Evolutionary conservation across 345 rosid genomes (phyloP).

Genomic region (Syzygium grande): DNA sequence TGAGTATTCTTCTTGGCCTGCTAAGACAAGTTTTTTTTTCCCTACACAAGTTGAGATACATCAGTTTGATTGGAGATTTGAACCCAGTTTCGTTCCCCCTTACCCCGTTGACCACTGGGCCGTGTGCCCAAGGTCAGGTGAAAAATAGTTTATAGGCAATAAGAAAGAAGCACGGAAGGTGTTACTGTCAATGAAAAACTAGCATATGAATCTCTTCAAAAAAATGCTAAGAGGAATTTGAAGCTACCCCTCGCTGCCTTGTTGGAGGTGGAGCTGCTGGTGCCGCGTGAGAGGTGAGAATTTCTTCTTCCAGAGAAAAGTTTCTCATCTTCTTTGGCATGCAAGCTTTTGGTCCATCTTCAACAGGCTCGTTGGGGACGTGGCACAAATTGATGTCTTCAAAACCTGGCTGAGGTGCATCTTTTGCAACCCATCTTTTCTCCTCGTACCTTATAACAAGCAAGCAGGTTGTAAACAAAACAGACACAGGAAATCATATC

Average conservation of each 20-base stretch:
- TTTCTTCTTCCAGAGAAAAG: conserved; percentile 60
- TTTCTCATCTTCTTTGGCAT: conserved; percentile 31
- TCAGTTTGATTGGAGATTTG: background rate
- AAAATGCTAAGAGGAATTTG: background rate
- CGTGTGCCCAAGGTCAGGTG: background rate
- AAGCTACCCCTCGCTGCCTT: conserved; percentile 42
- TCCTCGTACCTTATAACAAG: conserved; percentile 26
- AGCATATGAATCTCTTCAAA: background rate
- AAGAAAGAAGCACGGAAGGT: background rate
- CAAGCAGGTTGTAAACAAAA: background rate
- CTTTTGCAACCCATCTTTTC: conserved; percentile 31
- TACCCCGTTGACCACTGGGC: background rate
- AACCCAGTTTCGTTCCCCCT: background rate
- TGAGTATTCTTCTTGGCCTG: background rate
- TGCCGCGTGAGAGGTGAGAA: conserved; percentile 30
- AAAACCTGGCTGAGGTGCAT: conserved; percentile 21
- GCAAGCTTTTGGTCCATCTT: conserved; percentile 17
- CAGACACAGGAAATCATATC: background rate
- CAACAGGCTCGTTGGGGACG: conserved; percentile 5
- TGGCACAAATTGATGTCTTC: background rate
- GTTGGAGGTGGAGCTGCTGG: conserved; percentile 14
- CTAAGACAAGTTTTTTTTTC: background rate
- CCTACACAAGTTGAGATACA: background rate
- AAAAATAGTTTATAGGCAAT: background rate
- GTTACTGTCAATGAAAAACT: background rate